Conservation (phyloP, 441 rosid genomes). For the Lepidium campestre region DNA sequence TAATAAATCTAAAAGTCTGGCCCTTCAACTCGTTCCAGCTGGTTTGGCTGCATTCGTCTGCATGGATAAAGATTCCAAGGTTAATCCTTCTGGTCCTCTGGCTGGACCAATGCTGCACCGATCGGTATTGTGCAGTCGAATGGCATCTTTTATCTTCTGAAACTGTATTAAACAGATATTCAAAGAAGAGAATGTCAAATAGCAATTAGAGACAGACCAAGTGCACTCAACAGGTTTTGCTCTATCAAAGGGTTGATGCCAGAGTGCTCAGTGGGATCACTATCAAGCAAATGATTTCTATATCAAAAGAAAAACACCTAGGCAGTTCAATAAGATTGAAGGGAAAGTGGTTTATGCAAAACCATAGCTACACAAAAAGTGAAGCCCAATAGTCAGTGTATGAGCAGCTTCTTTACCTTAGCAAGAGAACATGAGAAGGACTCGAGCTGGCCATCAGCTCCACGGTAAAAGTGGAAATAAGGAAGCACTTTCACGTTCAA, state of each 20-base stretch:
- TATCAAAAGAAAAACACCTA: neutral
- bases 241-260: neutral
- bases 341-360: neutral
- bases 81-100: constrained; percentile 52
- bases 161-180: constrained; percentile 46
- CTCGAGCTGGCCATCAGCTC: constrained; percentile 83
- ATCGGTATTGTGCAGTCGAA: constrained; percentile 50
- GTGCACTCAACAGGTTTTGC: neutral
- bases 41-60: constrained; percentile 36
- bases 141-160: constrained; percentile 86
- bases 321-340: neutral
- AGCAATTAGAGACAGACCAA: neutral
- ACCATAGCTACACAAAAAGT: neutral
- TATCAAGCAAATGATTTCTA: neutral
- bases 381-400: neutral
- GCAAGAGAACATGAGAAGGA: constrained; percentile 96
- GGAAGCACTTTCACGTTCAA: constrained; percentile 94
- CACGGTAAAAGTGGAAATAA: constrained; percentile 89
- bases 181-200: neutral
- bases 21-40: constrained; percentile 29
- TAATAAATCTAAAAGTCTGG: neutral
- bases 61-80: constrained; percentile 42
- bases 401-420: constrained; percentile 44
- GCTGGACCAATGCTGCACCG: constrained; percentile 53
- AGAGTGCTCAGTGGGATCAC: neutral